Conservation (phyloP, 805 yeast genomes). For the Kluyveromyces lactis region DNA sequence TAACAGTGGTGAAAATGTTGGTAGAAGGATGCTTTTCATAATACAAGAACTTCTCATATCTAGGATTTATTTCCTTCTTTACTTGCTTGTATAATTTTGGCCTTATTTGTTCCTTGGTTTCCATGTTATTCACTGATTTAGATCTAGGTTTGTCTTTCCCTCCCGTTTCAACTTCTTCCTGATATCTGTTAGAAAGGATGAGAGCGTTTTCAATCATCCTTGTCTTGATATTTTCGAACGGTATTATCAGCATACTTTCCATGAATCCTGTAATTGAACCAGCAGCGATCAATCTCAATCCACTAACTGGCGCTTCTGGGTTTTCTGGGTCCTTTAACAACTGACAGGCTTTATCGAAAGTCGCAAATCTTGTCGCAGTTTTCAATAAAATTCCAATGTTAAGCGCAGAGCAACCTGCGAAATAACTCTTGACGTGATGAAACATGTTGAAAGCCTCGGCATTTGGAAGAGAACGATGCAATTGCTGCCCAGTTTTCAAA, state of each 20-base stretch:
- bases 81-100: slow-evolving; percentile 27
- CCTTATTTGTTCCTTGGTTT: slow-evolving; percentile 9
- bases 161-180: slow-evolving; percentile 19
- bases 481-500: slow-evolving; percentile 55
- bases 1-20: slow-evolving; percentile 43
- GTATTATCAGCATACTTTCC: slow-evolving; percentile 79
- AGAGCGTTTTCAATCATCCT: slow-evolving; percentile 67
- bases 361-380: slow-evolving; percentile 62
- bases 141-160: slow-evolving; percentile 12
- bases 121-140: background rate
- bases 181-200: slow-evolving; percentile 18
- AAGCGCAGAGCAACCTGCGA: slow-evolving; percentile 65
- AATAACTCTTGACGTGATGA: slow-evolving; percentile 30
- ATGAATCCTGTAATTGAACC: slow-evolving; percentile 76
- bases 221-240: slow-evolving; percentile 81
- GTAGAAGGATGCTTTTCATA: slow-evolving; percentile 49
- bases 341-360: slow-evolving; percentile 67
- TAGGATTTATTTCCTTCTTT: slow-evolving; percentile 20
- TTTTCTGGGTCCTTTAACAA: slow-evolving; percentile 40
- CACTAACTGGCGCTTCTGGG: slow-evolving; percentile 53
- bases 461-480: slow-evolving; percentile 38
- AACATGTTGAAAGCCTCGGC: slow-evolving; percentile 23
- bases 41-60: slow-evolving; percentile 21
- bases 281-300: slow-evolving; percentile 77
- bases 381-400: slow-evolving; percentile 68